Evolutionary conservation across 352 stramenopile species (phyloP), one percentile per base, ranked within the genome.

Genomic region (Albugo laibachii): DNA sequence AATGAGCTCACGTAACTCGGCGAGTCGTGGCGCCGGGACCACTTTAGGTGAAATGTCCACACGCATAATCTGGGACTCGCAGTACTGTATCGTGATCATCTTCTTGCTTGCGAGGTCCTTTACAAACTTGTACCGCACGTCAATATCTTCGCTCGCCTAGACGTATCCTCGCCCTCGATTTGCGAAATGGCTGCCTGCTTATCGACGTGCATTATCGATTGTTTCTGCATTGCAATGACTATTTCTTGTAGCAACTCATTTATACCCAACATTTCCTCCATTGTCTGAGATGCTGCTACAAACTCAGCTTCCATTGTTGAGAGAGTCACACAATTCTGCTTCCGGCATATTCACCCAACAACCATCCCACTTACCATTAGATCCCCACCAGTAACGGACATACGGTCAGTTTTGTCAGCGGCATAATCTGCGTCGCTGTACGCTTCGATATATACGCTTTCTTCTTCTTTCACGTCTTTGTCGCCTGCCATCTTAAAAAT

Each of bases 341-440:
- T 54, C 27, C 55, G 54, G 48, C 47, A 57, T 0, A 47, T 20
- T 38, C 46, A 53, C 27, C 15, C 37, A 14, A 48, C 35, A 6
- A 41, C n/a, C 38, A 59, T 59, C 0, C 59, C 59, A 36, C 58
- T 45, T 0, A 64, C 14, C 0, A 18, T 13, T 1, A 64, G 0
- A 0, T 59, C 20, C 0, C 27, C 49, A 12, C 50, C 56, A 1
- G 45, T 58, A 1, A 64, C 37, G 0, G 59, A 59, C 45, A 57
- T 67, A 0, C 52, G 15, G 5, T 53, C 45, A 8, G 5, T 13
- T 20, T 58, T 61, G 43, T 61, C 50, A 0, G 43, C 52, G 0
- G 59, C 56, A 13, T 48, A 66, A 18, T 63, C 52, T 0, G 49
- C 47, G 37, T 66, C 53, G 15, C 45, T 62, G 48, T 56, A 62